Percentiles rank a stretch among this genome's conserved stretches.
These are phyloP conservation scores for Lepraria neglecta DNA, from an alignment of 495 filamentous ascomycete genomes.

Conservation along the genomic window DNA sequence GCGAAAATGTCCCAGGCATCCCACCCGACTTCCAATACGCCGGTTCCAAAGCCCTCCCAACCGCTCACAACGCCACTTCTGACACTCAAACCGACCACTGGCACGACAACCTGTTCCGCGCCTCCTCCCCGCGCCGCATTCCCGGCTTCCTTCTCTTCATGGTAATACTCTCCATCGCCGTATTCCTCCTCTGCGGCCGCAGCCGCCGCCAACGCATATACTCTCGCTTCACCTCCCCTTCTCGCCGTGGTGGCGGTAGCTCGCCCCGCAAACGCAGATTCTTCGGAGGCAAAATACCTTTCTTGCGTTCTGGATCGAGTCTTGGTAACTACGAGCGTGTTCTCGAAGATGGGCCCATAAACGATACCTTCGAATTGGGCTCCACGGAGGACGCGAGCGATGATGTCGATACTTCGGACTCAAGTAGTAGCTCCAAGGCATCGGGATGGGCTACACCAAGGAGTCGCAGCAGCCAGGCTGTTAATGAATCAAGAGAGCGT, in stretches of 20 bases:
- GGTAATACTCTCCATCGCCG: slow-evolving; percentile 59
- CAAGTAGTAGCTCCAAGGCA: slow-evolving; percentile 46
- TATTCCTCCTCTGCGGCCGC: slow-evolving; percentile 63
- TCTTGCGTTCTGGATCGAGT: slow-evolving; percentile 32
- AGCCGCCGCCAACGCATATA: slow-evolving; percentile 64
- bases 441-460: slow-evolving; percentile 56
- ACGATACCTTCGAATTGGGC: slow-evolving; percentile 22
- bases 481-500: slow-evolving; percentile 10
- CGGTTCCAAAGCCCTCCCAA: slow-evolving; percentile 40
- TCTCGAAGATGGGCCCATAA: slow-evolving; percentile 20
- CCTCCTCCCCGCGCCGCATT: slow-evolving; percentile 56
- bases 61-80: slow-evolving; percentile 42
- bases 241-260: slow-evolving; percentile 47
- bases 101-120: slow-evolving; percentile 64
- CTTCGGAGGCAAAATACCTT: slow-evolving; percentile 36
- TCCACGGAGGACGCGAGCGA: slow-evolving; percentile 14
- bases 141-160: slow-evolving; percentile 68
- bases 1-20: slow-evolving; percentile 63
- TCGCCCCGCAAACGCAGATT: slow-evolving; percentile 50
- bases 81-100: slow-evolving; percentile 48
- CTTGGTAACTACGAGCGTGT: slow-evolving; percentile 23
- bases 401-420: slow-evolving; percentile 40
- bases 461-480: slow-evolving; percentile 8
- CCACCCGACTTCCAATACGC: slow-evolving; percentile 81
- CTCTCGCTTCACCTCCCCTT: slow-evolving; percentile 46